Conservation (phyloP, 371 early-diverging fungal genomes). For the Gilbertella persicaria region DNA sequence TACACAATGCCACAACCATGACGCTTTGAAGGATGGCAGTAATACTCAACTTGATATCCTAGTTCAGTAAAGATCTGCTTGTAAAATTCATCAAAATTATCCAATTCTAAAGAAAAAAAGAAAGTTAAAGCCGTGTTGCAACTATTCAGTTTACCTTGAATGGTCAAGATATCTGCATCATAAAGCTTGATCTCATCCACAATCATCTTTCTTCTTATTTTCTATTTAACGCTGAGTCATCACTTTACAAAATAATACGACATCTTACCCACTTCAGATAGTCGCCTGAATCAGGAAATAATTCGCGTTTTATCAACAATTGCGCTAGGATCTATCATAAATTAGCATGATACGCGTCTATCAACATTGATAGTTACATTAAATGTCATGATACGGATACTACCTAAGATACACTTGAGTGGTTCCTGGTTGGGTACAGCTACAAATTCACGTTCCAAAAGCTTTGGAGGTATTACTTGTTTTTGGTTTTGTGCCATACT, state of each 20-base stretch:
- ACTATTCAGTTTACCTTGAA: constrained; percentile 61
- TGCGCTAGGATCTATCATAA: constrained; percentile 53
- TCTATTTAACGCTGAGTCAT: constrained; percentile 17
- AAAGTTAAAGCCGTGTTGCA: too few relatives aligned
- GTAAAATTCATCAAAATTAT: constrained; percentile 40
- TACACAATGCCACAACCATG: constrained; percentile 48
- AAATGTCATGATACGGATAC: constrained; percentile 38
- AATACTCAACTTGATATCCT: constrained; percentile 35
- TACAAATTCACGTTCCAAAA: constrained; percentile 24
- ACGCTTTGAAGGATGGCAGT: constrained; percentile 35
- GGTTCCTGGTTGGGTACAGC: constrained; percentile 16
- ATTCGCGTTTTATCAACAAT: constrained; percentile 51
- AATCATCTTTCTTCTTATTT: constrained; percentile 42
- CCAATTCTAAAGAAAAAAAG: constrained; percentile 51
- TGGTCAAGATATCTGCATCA: constrained; percentile 52
- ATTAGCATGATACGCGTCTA: background rate
- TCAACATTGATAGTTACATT: constrained; percentile 39
- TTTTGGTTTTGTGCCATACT: background rate
- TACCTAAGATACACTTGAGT: constrained; percentile 6
- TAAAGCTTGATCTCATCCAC: constrained; percentile 51
- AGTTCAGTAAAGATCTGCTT: constrained; percentile 25
- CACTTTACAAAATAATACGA: background rate
- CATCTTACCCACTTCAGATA: constrained; percentile 44
- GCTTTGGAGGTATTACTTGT: constrained; percentile 7
- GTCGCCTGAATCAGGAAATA: constrained; percentile 56